Conservation (phyloP, 371 early-diverging fungal species). For the Lichtheimia hyalospora region DNA sequence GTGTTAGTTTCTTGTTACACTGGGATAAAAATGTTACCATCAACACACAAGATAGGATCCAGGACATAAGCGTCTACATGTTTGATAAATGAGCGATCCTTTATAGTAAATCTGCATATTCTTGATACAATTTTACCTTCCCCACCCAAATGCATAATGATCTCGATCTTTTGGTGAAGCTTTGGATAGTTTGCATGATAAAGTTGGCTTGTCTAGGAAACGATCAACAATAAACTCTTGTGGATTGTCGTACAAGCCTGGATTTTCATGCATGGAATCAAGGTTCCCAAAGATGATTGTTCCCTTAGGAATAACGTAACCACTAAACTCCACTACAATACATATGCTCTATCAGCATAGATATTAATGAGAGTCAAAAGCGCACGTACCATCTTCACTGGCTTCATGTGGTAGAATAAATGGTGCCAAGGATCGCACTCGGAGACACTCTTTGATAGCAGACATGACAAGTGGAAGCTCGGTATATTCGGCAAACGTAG, state of each 20-base stretch:
- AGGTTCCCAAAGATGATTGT: slow-evolving; percentile 11
- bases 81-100: background rate
- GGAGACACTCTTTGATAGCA: slow-evolving; percentile 19
- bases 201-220: slow-evolving; percentile 10
- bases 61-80: background rate
- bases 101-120: background rate
- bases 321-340: slow-evolving; percentile 8
- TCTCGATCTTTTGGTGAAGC: slow-evolving; percentile 8
- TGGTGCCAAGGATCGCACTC: slow-evolving; percentile 4
- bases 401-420: slow-evolving; percentile 14
- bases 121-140: background rate
- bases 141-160: slow-evolving; percentile 15
- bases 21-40: background rate
- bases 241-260: slow-evolving; percentile 6
- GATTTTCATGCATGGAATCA: slow-evolving; percentile 7
- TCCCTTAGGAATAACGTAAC: slow-evolving; percentile 13
- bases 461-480: slow-evolving; percentile 12
- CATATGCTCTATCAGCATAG: background rate
- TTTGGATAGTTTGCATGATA: slow-evolving; percentile 3
- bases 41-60: background rate
- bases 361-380: background rate
- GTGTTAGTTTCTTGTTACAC: background rate
- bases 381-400: slow-evolving; percentile 10
- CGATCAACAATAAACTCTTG: slow-evolving; percentile 15
- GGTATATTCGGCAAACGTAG: slow-evolving; percentile 16